Base-by-base conservation (phyloP, 208 protist genomes). In the Vickermania spadyakhi region DNA sequence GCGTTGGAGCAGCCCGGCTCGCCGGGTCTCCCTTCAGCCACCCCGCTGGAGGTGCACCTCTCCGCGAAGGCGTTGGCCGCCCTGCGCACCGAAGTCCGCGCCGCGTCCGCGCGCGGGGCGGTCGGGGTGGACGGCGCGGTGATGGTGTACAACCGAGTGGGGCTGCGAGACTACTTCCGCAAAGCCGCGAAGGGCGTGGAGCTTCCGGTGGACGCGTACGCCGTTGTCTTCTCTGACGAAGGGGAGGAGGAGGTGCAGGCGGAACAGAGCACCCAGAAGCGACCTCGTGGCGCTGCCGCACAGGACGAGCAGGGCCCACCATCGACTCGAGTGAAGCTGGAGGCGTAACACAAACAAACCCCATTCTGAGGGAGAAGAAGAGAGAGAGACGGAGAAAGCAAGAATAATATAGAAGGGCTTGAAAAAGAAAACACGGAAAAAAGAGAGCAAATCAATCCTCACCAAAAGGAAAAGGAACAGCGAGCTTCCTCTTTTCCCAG, bases 141-240 rank as follows among this genome's bases (percentile, higher is more conserved):
- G 65, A 60, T 75, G 26, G 72, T 74, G 21, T 91, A 91, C 70
- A 68, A 83, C 42, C 84, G 84, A 31, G 56, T 91, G 7, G 80
- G 77, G 13, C 49, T 75, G 31, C 72, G 77, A 13, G 70, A 81
- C 56, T 56, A 80, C 49, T 91, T 79, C 62, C 72, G 72, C 13
- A 91, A 91, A 60, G 78, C 84, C 11, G 70, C 77, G 28, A 77
- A 76, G 59, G 67, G 60, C 11, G 70, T 83, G 41, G 60, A 51
- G 27, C 77, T 72, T 25, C 70, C 75, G 2, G 74, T 79, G 25
- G 72, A 72, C 31, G 77, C 69, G 21, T 85, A 91, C 57, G 77
- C 86, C 1, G 56, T 91, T 1, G 57, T 86, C 45, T 88, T 88
- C 52, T 58, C 45, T 14, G 68, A 84, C 25, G 66, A 68, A 7